Percentiles rank a stretch among this genome's conserved stretches.
Evolutionary conservation across 345 rosid species (phyloP).

Genomic region (Arabidopsis arenosa): DNA sequence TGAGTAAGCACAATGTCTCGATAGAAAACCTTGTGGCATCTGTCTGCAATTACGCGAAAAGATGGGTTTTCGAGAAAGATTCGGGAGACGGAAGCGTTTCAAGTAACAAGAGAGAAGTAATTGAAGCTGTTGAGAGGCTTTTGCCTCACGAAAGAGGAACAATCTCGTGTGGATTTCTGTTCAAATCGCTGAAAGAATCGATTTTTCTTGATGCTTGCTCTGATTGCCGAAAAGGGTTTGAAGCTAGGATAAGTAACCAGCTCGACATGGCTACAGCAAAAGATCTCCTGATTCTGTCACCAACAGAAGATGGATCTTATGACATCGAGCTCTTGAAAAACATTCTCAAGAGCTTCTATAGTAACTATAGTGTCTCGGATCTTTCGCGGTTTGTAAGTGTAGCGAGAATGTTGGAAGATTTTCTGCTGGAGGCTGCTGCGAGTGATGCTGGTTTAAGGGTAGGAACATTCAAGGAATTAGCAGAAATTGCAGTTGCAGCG

Average conservation of each 20-base stretch:
- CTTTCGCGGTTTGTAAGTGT: conserved; percentile 47
- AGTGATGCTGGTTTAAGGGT: conserved; percentile 54
- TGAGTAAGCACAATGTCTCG: conserved; percentile 51
- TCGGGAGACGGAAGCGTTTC: conserved; percentile 39
- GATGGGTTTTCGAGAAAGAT: conserved; percentile 51
- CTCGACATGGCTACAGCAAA: conserved; percentile 63
- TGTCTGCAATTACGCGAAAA: conserved; percentile 58
- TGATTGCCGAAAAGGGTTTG: conserved; percentile 68
- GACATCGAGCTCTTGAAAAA: conserved; percentile 65
- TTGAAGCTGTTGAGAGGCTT: conserved; percentile 72
- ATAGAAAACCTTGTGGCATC: conserved; percentile 57
- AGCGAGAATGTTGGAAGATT: conserved; percentile 71
- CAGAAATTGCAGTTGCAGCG: conserved; percentile 56
- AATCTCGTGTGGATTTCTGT: conserved; percentile 59
- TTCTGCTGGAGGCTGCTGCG: conserved; percentile 61
- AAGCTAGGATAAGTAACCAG: conserved; percentile 76
- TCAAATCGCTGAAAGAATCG: conserved; percentile 63
- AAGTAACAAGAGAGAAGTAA: conserved; percentile 52
- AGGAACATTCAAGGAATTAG: conserved; percentile 56
- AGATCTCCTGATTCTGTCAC: conserved; percentile 62
- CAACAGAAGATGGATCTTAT: conserved; percentile 54
- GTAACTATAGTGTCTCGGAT: conserved; percentile 44
- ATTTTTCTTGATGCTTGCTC: conserved; percentile 55
- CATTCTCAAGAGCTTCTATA: conserved; percentile 63
- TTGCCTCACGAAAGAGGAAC: conserved; percentile 62